These are phyloP conservation scores for Jacaranda mimosifolia DNA, from an alignment of 257 asterid species.

Conservation along the genomic window DNA sequence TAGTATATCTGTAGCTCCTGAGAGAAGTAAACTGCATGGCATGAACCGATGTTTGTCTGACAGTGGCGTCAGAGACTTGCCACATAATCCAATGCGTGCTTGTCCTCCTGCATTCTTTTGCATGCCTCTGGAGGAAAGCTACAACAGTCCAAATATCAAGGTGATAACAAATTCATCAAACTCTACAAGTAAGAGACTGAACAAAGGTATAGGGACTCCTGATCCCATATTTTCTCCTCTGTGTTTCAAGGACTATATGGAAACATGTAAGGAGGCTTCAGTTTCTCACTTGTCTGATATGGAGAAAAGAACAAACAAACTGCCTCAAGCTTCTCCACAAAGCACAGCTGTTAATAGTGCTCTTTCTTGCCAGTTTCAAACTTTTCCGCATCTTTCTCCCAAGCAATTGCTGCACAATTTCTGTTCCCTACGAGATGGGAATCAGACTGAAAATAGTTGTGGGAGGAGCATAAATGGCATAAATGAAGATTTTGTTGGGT, in stretches of 20 bases:
- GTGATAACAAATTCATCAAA: constrained; percentile 34
- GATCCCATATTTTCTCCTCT: constrained; percentile 40
- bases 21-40: constrained; percentile 28
- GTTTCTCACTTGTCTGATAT: constrained; percentile 29
- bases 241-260: constrained; percentile 49
- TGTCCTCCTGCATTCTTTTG: constrained; percentile 39
- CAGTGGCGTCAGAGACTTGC: constrained; percentile 31
- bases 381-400: constrained; percentile 51
- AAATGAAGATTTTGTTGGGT: constrained; percentile 55
- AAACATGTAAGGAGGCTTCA: constrained; percentile 47
- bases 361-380: constrained; percentile 43
- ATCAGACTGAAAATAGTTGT: constrained; percentile 32
- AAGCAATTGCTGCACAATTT: constrained; percentile 48
- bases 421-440: constrained; percentile 45
- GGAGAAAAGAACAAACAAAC: constrained; percentile 29
- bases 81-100: constrained; percentile 36
- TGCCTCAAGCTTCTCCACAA: constrained; percentile 39
- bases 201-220: constrained; percentile 42
- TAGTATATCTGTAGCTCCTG: constrained; percentile 34
- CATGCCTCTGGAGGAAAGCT: constrained; percentile 42
- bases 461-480: constrained; percentile 39
- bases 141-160: constrained; percentile 31
- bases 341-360: constrained; percentile 36
- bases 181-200: constrained; percentile 38
- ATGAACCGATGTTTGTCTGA: constrained; percentile 34